A percentile compares a stretch with the other conserved stretches of the same genome.
These are phyloP conservation scores for Trichophyton verrucosum DNA, from an alignment of 2,329 filamentous ascomycete genomes.

Conservation along the genomic window DNA sequence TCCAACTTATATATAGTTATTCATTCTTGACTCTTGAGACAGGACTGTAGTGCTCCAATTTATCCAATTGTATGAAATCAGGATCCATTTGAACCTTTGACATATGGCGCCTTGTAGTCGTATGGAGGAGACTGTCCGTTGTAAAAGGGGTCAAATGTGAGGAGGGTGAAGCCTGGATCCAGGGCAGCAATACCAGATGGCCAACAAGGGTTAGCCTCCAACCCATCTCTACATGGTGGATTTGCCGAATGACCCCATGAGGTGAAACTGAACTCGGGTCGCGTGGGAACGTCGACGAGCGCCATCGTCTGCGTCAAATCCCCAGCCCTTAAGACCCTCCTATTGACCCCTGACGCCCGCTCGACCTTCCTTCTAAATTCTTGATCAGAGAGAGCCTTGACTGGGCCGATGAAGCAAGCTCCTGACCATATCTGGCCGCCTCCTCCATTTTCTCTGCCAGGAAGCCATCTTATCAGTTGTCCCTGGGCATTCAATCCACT, in stretches of 20 bases:
- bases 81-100: conserved; percentile 6
- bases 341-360: not conserved
- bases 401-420: not conserved
- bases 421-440: not conserved
- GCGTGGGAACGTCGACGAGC: not conserved
- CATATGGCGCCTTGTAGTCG: conserved; percentile 3
- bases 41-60: no score
- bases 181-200: conserved; percentile 3
- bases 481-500: conserved; percentile 15
- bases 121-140: not conserved
- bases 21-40: no score
- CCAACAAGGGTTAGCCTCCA: conserved; percentile 5
- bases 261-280: not conserved
- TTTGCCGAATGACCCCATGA: conserved; percentile 5
- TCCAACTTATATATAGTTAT: no score
- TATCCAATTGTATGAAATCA: not conserved
- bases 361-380: not conserved
- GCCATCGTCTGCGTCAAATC: not conserved
- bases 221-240: not conserved
- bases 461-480: not conserved
- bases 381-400: not conserved
- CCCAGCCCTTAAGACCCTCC: not conserved
- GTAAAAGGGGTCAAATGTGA: conserved; percentile 4
- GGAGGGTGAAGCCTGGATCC: conserved; percentile 1
- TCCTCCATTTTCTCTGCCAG: not conserved